Evolutionary conservation across 441 rosid species (phyloP).

Genomic region (Lepidium campestre): DNA sequence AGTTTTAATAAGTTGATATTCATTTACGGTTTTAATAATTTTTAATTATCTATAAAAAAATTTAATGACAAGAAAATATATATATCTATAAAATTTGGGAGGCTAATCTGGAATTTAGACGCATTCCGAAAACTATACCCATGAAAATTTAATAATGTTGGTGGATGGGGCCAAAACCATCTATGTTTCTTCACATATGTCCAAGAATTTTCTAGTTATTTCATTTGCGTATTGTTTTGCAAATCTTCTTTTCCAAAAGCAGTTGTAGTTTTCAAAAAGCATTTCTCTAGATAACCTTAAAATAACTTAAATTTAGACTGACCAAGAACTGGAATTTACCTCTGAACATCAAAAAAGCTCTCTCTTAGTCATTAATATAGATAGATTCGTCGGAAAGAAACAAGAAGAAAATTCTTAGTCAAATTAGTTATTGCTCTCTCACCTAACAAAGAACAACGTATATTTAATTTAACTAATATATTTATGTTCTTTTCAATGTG

Average conservation of each 20-base stretch:
- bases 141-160: neutral
- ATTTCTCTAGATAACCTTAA: constrained; percentile 1
- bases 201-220: neutral
- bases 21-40: too few relatives aligned
- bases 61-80: too few relatives aligned
- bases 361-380: too few relatives aligned
- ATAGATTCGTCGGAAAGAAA: neutral
- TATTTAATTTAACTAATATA: neutral
- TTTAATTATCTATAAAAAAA: too few relatives aligned
- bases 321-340: constrained; percentile 1
- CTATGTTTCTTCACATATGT: neutral
- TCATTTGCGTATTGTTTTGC: neutral
- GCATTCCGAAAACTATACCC: neutral
- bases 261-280: neutral
- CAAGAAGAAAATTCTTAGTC: neutral
- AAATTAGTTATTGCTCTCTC: neutral
- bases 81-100: too few relatives aligned
- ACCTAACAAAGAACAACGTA: neutral
- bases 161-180: neutral
- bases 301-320: neutral
- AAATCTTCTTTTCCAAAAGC: neutral
- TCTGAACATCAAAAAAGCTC: too few relatives aligned
- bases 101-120: too few relatives aligned
- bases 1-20: too few relatives aligned
- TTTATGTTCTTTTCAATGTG: neutral